Evolutionary conservation across 768 basidiomycete species (phyloP).

Genomic region (Leccinum subgranulosum): DNA sequence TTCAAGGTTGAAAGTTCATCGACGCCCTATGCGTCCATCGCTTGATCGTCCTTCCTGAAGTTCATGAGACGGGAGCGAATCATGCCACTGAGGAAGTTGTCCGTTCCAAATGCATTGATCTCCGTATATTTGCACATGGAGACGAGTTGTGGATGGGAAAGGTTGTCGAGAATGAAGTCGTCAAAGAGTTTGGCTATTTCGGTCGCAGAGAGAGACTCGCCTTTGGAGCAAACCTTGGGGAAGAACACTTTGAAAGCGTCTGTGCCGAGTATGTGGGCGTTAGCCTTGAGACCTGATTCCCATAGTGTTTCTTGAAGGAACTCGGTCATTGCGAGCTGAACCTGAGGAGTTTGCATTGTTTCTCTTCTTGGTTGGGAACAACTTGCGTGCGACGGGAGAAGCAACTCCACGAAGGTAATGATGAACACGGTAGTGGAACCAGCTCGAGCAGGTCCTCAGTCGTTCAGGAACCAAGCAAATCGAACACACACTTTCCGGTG

Average conservation of each 20-base stretch:
- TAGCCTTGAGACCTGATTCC: conserved; percentile 90
- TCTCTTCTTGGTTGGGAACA: conserved; percentile 98
- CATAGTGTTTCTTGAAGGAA: conserved; percentile 97
- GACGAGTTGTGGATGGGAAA: conserved; percentile 96
- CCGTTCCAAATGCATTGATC: conserved; percentile 97
- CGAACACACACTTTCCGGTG: conserved; percentile 61
- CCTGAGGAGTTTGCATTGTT: conserved; percentile 90
- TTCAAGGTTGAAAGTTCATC: conserved; percentile 89
- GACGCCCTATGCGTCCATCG: conserved; percentile 86
- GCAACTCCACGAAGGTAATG: conserved; percentile 95
- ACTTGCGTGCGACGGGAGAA: conserved; percentile 90
- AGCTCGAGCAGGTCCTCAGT: conserved; percentile 91
- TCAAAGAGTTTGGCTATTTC: conserved; percentile 83
- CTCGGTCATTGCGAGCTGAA: conserved; percentile 97
- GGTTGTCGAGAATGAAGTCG: conserved; percentile 95
- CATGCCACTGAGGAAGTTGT: conserved; percentile 93
- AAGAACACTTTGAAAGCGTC: conserved; percentile 99
- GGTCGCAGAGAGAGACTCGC: conserved; percentile 57
- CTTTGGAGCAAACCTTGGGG: conserved; percentile 95
- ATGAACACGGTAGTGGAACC: conserved; percentile 91
- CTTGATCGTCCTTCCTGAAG: conserved; percentile 89
- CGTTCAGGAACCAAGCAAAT: conserved; percentile 44
- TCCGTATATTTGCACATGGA: conserved; percentile 98
- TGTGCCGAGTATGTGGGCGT: conserved; percentile 87
- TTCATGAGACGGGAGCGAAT: conserved; percentile 81